phyloP scores from a whole-genome alignment of 306 rosid genomes.

The Ochetophila trinervis region DNA sequence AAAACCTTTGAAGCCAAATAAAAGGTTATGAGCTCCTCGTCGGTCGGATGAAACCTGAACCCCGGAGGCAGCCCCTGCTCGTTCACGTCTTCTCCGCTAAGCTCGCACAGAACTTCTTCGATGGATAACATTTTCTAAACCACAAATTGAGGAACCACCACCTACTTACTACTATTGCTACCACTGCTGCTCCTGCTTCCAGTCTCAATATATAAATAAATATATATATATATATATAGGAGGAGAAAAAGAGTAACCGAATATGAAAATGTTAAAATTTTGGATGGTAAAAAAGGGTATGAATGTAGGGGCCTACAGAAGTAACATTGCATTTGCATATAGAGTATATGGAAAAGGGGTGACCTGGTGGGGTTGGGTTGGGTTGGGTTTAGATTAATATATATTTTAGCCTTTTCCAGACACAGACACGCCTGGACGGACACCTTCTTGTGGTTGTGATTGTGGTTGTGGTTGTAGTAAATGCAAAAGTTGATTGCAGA shows the following conservation, averaged over 20 bases:
- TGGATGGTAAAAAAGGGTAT: background rate
- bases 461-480: constrained; percentile 8
- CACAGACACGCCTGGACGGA: too few species aligned
- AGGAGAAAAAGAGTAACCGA: constrained; percentile 13
- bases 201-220: too few species aligned
- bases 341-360: background rate
- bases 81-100: constrained; percentile 42
- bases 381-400: background rate
- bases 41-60: constrained; percentile 82
- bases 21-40: constrained; percentile 69
- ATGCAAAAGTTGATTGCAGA: constrained; percentile 29
- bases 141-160: too few species aligned
- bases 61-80: constrained; percentile 80
- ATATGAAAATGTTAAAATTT: background rate
- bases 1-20: constrained; percentile 65
- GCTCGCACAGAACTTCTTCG: constrained; percentile 55
- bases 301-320: constrained; percentile 17
- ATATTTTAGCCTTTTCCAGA: too few species aligned
- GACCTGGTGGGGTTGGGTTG: background rate
- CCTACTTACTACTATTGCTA: too few species aligned
- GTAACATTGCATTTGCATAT: too few species aligned
- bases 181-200: too few species aligned
- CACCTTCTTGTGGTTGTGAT: background rate
- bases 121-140: constrained; percentile 31
- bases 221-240: background rate